phyloP scores from a whole-genome alignment of 108 stramenopile genomes.

The Cyclotella atomus region DNA sequence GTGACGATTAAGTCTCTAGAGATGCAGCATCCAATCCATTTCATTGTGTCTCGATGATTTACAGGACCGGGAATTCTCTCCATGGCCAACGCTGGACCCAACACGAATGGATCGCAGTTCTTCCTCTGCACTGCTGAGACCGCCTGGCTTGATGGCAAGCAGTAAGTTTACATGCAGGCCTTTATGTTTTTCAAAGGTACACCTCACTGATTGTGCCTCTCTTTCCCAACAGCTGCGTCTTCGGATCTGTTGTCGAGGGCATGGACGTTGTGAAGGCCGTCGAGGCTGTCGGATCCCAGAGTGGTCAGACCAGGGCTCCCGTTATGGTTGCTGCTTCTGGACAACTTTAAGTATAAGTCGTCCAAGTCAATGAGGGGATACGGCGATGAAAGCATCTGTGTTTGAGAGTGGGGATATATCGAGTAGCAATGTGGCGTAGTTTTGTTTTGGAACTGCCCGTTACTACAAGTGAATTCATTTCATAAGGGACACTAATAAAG shows the following conservation, averaged over 20 bases:
- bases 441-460: no score
- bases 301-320: constrained; percentile 64
- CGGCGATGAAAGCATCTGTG: no score
- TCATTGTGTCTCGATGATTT: neutral
- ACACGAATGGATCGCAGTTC: constrained; percentile 88
- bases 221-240: constrained; percentile 26
- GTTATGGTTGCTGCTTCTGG: constrained; percentile 90
- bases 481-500: neutral
- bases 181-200: no score
- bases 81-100: constrained; percentile 91
- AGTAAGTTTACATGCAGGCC: constrained; percentile 61
- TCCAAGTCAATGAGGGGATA: neutral
- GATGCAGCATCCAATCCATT: neutral
- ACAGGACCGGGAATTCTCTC: constrained; percentile 74
- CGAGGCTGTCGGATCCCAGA: constrained; percentile 76
- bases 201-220: no score
- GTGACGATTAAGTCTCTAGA: no score
- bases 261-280: constrained; percentile 91
- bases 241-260: constrained; percentile 74
- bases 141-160: constrained; percentile 89
- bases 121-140: constrained; percentile 81
- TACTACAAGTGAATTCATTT: no score
- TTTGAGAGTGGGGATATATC: no score
- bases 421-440: no score
- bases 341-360: constrained; percentile 51